A percentile compares a stretch with the other conserved stretches of the same genome.
These are phyloP conservation scores for Grammothele lineata DNA, from an alignment of 768 basidiomycete species.

Conservation along the genomic window DNA sequence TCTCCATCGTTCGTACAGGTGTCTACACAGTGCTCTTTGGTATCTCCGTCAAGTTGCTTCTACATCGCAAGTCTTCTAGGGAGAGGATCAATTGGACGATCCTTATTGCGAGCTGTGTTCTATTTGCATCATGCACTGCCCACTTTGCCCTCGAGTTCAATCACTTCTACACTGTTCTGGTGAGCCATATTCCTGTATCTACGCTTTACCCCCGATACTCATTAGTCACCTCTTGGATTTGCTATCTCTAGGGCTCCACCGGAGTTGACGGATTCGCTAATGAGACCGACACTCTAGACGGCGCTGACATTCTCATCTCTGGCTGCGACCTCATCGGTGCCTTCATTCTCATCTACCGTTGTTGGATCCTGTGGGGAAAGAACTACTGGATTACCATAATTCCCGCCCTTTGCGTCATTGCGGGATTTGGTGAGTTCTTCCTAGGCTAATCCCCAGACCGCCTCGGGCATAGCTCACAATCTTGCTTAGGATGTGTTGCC, in stretches of 20 bases:
- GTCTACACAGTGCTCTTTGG: conserved; percentile 24
- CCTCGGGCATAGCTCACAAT: conserved; percentile 30
- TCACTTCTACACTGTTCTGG: conserved; percentile 31
- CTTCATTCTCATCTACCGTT: conserved; percentile 10
- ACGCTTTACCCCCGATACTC: too few relatives aligned
- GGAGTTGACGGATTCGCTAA: conserved; percentile 19
- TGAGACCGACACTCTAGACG: conserved; percentile 30
- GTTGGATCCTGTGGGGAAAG: conserved; percentile 10
- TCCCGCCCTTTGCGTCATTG: conserved; percentile 1
- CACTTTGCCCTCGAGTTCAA: conserved; percentile 34
- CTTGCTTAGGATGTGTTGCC: conserved; percentile 35
- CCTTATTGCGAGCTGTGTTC: conserved; percentile 26
- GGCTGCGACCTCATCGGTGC: conserved; percentile 5
- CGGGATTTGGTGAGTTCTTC: conserved; percentile 6
- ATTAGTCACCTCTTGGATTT: too few relatives aligned
- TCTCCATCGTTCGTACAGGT: background rate
- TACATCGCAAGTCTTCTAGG: conserved; percentile 13
- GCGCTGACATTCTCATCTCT: conserved; percentile 18
- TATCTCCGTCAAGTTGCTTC: conserved; percentile 20
- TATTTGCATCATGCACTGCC: conserved; percentile 31
- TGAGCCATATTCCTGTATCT: too few relatives aligned
- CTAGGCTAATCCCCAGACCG: background rate
- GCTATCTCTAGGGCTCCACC: background rate
- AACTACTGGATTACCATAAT: conserved; percentile 6
- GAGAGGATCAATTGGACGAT: conserved; percentile 23